A percentile compares a stretch with the other conserved stretches of the same genome.
These are phyloP conservation scores for Zostera marina DNA, from an alignment of 116 monocot genomes.

Conservation along the genomic window DNA sequence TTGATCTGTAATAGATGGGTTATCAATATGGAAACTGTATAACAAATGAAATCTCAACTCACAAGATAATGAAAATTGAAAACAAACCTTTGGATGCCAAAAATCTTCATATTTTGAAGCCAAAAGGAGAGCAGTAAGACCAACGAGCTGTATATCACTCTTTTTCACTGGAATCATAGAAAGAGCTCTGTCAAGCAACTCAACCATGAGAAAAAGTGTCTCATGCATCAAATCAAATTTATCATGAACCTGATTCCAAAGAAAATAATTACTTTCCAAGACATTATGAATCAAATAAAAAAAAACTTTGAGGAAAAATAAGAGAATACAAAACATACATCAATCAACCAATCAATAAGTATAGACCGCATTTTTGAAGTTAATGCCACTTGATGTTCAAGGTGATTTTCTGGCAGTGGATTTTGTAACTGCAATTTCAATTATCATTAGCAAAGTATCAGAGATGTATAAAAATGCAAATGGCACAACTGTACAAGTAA, in stretches of 20 bases:
- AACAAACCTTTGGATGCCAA: conserved; percentile 41
- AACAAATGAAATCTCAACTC: neutral
- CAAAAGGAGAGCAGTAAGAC: conserved; percentile 41
- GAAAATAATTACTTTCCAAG: conserved; percentile 1
- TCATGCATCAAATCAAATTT: conserved; percentile 69
- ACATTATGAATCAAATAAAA: neutral
- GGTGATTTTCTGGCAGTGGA: conserved; percentile 23
- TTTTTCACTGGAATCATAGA: conserved; percentile 27
- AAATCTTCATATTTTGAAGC: conserved; percentile 77
- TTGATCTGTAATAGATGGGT: conserved; percentile 16
- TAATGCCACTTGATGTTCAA: conserved; percentile 28
- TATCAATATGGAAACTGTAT: too few relatives aligned
- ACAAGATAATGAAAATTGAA: neutral
- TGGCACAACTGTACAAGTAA: neutral
- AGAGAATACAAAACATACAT: conserved; percentile 21
- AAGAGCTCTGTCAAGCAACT: conserved; percentile 47
- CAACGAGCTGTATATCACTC: conserved; percentile 40
- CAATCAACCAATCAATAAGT: conserved; percentile 54
- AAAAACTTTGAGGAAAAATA: neutral
- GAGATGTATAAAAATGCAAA: neutral
- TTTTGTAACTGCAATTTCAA: conserved; percentile 22
- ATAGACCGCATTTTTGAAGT: conserved; percentile 42
- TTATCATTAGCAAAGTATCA: neutral
- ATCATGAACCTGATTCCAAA: conserved; percentile 29
- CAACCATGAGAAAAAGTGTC: conserved; percentile 61